Conservation (phyloP, 768 basidiomycete species). For the Multifurca ochricompacta region DNA sequence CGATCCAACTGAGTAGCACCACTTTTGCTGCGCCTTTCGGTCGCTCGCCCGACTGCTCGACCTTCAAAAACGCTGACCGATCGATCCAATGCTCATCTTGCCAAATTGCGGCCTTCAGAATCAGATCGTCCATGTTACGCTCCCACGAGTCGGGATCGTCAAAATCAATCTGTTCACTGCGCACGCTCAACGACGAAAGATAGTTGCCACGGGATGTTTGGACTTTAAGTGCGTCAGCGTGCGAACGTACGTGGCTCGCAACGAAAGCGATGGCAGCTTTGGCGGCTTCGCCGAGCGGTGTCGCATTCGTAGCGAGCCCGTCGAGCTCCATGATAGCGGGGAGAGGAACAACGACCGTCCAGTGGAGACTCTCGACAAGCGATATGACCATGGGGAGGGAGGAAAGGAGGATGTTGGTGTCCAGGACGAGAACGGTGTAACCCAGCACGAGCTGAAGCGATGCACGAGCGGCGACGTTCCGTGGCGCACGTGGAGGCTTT, state of each 20-base stretch:
- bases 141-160: conserved; percentile 39
- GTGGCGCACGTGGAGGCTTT: conserved; percentile 26
- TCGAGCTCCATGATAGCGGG: conserved; percentile 97
- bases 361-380: conserved; percentile 69
- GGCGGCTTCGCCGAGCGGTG: conserved; percentile 69
- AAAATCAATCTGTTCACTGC: conserved; percentile 80
- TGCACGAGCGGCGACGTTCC: conserved; percentile 30
- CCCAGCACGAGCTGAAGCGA: conserved; percentile 62
- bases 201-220: conserved; percentile 96
- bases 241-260: conserved; percentile 64
- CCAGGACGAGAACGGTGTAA: conserved; percentile 85
- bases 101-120: conserved; percentile 88
- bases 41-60: conserved; percentile 22
- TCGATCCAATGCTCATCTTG: conserved; percentile 91
- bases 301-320: conserved; percentile 60
- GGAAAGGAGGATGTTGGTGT: conserved; percentile 91
- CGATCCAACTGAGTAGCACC: conserved; percentile 86
- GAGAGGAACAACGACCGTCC: conserved; percentile 88
- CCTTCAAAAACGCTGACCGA: conserved; percentile 61
- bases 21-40: conserved; percentile 64
- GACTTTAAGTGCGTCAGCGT: conserved; percentile 76
- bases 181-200: conserved; percentile 69
- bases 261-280: conserved; percentile 67
- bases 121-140: conserved; percentile 90
- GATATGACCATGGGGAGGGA: conserved; percentile 66